Conservation (phyloP, 1,284 basidiomycete genomes). For the Boletus semigastroideus region DNA sequence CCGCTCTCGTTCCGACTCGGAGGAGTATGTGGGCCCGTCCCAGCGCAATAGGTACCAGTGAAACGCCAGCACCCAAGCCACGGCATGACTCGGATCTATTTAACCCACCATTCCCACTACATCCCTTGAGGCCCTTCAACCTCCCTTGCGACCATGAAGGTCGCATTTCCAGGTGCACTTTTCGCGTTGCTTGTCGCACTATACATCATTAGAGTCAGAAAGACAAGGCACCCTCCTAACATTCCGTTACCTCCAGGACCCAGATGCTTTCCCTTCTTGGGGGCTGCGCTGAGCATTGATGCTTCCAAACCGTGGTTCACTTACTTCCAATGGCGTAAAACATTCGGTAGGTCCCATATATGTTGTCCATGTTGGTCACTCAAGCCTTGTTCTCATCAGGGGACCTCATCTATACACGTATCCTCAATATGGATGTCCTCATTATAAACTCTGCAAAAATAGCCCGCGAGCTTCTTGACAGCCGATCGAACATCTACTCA, state of each 20-base stretch:
- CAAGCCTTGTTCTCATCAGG: slow-evolving; percentile 14
- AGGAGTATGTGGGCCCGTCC: too few species aligned
- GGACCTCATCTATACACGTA: slow-evolving; percentile 20
- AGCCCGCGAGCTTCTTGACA: slow-evolving; percentile 24
- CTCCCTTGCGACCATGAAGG: slow-evolving; percentile 5
- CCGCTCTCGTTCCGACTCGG: too few species aligned
- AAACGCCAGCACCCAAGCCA: too few species aligned
- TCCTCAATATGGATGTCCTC: slow-evolving; percentile 26
- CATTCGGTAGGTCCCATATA: slow-evolving; percentile 17
- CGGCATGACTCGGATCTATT: too few species aligned
- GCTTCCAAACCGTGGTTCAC: slow-evolving; percentile 26
- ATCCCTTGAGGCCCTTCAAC: too few species aligned
- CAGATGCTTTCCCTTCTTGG: slow-evolving; percentile 25
- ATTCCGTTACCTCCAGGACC: slow-evolving; percentile 28
- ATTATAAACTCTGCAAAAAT: slow-evolving; percentile 28
- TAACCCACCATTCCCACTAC: too few species aligned
- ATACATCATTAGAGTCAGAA: slow-evolving; percentile 9
- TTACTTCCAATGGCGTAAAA: slow-evolving; percentile 26
- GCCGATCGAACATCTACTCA: slow-evolving; percentile 27
- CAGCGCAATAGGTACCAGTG: too few species aligned
- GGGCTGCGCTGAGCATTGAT: slow-evolving; percentile 22
- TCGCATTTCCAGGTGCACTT: background rate
- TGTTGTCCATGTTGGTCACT: background rate
- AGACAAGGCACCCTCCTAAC: background rate
- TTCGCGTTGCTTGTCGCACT: slow-evolving; percentile 16